phyloP scores from a whole-genome alignment of 495 filamentous ascomycete species.

The Xylaria flabelliformis region DNA sequence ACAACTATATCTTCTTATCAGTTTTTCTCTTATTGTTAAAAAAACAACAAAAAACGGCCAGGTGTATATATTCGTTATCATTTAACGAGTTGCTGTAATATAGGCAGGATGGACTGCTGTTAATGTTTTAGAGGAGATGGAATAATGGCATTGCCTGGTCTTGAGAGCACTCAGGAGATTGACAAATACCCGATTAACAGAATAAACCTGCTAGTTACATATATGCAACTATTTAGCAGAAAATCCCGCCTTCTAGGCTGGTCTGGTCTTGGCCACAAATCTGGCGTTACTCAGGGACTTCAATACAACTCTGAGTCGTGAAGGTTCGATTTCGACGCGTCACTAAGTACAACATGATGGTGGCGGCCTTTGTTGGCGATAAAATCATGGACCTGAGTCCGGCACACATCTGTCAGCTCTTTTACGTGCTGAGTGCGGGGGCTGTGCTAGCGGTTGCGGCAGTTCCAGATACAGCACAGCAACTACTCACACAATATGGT shows the following conservation, averaged over 20 bases:
- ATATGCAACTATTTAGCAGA: background rate
- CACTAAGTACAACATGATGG: slow-evolving; percentile 17
- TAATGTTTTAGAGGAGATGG: too few species aligned
- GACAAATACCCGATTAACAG: too few species aligned
- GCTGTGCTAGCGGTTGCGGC: slow-evolving; percentile 46
- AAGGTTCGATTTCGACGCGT: background rate
- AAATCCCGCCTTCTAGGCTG: background rate
- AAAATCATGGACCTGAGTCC: slow-evolving; percentile 36
- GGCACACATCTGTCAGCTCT: slow-evolving; percentile 52
- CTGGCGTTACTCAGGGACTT: background rate
- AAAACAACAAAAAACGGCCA: too few species aligned
- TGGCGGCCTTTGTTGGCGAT: slow-evolving; percentile 17
- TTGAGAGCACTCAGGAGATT: too few species aligned
- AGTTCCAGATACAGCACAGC: slow-evolving; percentile 46
- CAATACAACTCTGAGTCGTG: background rate
- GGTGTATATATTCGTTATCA: too few species aligned
- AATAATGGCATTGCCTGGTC: too few species aligned
- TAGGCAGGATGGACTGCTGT: too few species aligned
- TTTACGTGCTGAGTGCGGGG: slow-evolving; percentile 51
- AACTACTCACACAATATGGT: slow-evolving; percentile 57
- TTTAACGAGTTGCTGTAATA: too few species aligned
- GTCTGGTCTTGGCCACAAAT: background rate
- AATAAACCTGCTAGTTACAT: background rate
- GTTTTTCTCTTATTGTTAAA: too few species aligned
- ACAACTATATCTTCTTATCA: too few species aligned